Base-by-base conservation (phyloP, 2,329 filamentous ascomycete genomes). In the Davidsoniella neocaledoniae region DNA sequence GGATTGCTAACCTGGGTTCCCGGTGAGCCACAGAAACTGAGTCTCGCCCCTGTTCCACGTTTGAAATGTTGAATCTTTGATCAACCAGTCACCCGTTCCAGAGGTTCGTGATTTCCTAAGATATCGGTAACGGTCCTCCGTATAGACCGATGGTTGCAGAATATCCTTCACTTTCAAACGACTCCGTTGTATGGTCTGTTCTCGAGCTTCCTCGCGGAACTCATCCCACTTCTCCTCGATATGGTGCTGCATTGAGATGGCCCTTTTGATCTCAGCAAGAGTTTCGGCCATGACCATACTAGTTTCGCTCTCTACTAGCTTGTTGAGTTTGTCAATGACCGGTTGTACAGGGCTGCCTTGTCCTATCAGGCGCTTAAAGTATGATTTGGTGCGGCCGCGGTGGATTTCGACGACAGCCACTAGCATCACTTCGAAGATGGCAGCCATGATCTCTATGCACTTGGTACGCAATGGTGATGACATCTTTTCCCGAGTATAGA, bases 31-130 rank as follows among this genome's bases (percentile, higher is more conserved):
- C 2, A 72, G 57, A 25, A 69, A 62, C 2, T 62, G 64, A 2
- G 59, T 63, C 3, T 67, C 60, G 6, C 59, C 59, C 2, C 57
- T 52, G 0, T 68, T 33, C 68, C 69, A 72, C 0, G 58, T 55
- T 7, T 61, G 58, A 17, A 71, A 58, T 0, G 62, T 57, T 0
- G 61, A 57, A 50, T 72, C 68, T 1, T 60, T 49, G 2, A 66
- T 57, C 7, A 72, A 58, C 69, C 69, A 72, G 38, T 70, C 64
- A 21, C 70, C 69, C 0, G 69, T 72, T 0, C 63, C 64, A 1
- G 60, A 58, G 0, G 69, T 62, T 4, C 64, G 59, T 1, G 61
- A 62, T 49, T 64, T 66, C 19, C 61, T 63, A 42, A 71, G 68
- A 19, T 62, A 60, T 3, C 61, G 60, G 51, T 63, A 70, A 21